Base-by-base conservation (phyloP, 768 basidiomycete species). In the Nidularia sp. region DNA sequence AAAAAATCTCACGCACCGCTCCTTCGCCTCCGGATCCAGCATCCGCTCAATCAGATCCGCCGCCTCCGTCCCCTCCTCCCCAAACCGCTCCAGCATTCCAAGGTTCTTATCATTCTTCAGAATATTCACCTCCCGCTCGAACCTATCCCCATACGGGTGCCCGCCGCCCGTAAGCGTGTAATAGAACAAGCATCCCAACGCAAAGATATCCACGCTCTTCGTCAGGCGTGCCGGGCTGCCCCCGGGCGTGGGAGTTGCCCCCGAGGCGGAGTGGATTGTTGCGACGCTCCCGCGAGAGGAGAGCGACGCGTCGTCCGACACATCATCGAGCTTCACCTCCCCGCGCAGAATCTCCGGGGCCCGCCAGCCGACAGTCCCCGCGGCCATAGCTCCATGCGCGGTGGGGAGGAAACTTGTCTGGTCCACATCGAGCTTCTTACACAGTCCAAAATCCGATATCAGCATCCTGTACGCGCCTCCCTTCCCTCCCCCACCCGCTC, bases 361-460 rank as follows among this genome's bases (percentile, higher is more conserved):
- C 4, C 97, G 84, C 93, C 97, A 99, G 1, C 97, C 97, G 15
- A 95, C 88, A 0, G 95, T 96, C 10, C 97, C 97, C 7, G 91
- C 93, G 18, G 83, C 91, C 73, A 90, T 83, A 33, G 88, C 82
- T 5, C 96, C 93, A 62, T 95, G 88, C 12, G 85, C 84, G 0
- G 96, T 98, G 1, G 95, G 96, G 57, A 93, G 71, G 68, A 98
- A 98, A 62, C 92, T 94, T 48, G 93, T 95, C 77, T 98, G 95
- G 69, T 98, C 97, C 35, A 91, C 73, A 57, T 98, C 95, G 44
- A 98, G 77, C 66, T 90, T 93, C 67, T 95, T 95, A 66, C 96
- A 98, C 47, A 99, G 76, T 34, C 97, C 97, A 65, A 99, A 98
- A 70, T 99, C 97, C 1, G 94, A 97, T 53, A 94, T 95, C 54